Evolutionary conservation across 2,329 filamentous ascomycete species (phyloP).

Genomic region (Myrmaecium sp.): DNA sequence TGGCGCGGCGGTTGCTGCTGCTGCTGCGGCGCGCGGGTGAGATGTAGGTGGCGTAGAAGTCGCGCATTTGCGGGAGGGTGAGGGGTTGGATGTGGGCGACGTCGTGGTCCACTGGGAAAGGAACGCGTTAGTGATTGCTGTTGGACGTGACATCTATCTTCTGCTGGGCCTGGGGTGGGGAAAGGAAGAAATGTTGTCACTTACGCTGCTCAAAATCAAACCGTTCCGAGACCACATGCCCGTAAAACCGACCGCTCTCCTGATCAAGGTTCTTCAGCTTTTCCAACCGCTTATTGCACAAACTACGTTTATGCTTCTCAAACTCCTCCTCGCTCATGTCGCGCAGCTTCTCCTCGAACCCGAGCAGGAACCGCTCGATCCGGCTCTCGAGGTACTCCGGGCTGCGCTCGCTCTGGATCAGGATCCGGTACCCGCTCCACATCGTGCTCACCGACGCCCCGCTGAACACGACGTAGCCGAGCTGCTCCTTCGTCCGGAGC

Average conservation of each 20-base stretch:
- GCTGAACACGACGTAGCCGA: slow-evolving; percentile 91
- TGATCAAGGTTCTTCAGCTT: slow-evolving; percentile 84
- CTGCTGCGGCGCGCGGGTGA: no score
- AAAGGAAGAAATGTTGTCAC: no score
- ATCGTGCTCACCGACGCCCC: slow-evolving; percentile 59
- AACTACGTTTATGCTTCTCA: slow-evolving; percentile 75
- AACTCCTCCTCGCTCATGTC: slow-evolving; percentile 74
- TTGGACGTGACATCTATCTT: no score
- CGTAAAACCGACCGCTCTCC: slow-evolving; percentile 71
- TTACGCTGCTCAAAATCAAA: slow-evolving; percentile 79
- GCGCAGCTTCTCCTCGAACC: slow-evolving; percentile 47
- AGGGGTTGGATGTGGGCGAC: slow-evolving; percentile 56
- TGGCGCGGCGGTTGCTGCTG: slow-evolving; percentile 57
- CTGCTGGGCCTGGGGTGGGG: slow-evolving; percentile 1
- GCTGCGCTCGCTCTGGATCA: slow-evolving; percentile 84
- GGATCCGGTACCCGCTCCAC: slow-evolving; percentile 61
- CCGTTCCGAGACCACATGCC: slow-evolving; percentile 67
- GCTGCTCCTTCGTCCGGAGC: slow-evolving; percentile 87
- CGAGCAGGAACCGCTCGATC: slow-evolving; percentile 67
- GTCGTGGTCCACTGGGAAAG: slow-evolving; percentile 48
- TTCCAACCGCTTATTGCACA: slow-evolving; percentile 74
- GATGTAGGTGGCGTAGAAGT: slow-evolving; percentile 65
- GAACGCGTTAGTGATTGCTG: neutral
- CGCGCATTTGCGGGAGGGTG: slow-evolving; percentile 61
- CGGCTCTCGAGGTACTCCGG: slow-evolving; percentile 71